Conservation (phyloP, 352 stramenopile genomes). For the Pythium phragmiticola region DNA sequence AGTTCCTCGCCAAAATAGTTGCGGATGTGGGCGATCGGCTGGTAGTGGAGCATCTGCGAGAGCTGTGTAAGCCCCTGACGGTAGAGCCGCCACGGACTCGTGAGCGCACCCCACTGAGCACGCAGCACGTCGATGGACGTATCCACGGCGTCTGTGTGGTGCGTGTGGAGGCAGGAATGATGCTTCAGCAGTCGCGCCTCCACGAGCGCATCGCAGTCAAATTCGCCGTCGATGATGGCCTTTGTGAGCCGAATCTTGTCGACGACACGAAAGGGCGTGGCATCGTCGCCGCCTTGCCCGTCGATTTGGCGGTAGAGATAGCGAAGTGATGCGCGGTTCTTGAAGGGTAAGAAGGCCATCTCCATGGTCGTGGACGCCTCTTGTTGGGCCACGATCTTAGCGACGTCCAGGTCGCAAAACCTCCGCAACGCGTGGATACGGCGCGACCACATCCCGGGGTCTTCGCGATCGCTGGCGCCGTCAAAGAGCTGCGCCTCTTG, state of each 20-base stretch:
- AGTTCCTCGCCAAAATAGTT: constrained; percentile 85
- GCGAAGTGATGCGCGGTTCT: constrained; percentile 43
- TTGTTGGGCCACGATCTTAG: constrained; percentile 20
- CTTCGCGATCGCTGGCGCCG: constrained; percentile 35
- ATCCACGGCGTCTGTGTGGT: constrained; percentile 59
- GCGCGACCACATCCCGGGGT: constrained; percentile 61
- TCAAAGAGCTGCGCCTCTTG: constrained; percentile 70
- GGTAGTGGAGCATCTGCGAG: constrained; percentile 30
- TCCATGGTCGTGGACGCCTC: not conserved
- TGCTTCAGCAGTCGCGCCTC: constrained; percentile 45
- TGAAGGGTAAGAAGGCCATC: constrained; percentile 47
- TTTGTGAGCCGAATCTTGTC: constrained; percentile 82
- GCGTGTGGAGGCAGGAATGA: constrained; percentile 60
- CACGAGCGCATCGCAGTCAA: constrained; percentile 68
- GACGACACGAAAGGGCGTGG: constrained; percentile 64
- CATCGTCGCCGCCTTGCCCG: constrained; percentile 24
- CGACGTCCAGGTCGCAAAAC: constrained; percentile 32
- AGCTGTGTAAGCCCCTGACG: constrained; percentile 14
- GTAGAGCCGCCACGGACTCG: constrained; percentile 30
- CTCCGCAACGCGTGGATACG: constrained; percentile 54
- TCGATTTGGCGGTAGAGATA: constrained; percentile 78
- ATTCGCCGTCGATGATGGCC: constrained; percentile 62
- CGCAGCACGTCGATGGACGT: constrained; percentile 63
- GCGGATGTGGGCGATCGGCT: constrained; percentile 55
- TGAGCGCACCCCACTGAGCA: constrained; percentile 46